Conservation (phyloP, 139 green algal species). For the Tetraselmis striata region DNA sequence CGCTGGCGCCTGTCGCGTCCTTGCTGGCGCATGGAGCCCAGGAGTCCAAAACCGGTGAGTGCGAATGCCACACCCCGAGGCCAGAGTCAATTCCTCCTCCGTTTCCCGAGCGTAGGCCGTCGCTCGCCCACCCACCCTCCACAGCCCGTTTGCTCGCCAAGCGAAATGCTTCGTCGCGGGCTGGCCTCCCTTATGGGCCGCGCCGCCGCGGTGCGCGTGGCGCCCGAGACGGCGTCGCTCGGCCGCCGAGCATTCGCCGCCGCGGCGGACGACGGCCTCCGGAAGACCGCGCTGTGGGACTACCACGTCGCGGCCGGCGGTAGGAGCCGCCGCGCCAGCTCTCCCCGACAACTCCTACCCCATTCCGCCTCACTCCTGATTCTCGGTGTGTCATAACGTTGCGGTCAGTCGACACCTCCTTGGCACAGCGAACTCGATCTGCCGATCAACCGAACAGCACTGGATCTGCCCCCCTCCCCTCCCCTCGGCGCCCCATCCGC, state of each 20-base stretch:
- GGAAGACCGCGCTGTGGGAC: slow-evolving; percentile 87
- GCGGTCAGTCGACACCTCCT: not conserved
- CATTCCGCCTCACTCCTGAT: too few species aligned
- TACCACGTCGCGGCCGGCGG: slow-evolving; percentile 80
- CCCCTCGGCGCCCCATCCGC: not conserved
- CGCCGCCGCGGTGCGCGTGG: not conserved
- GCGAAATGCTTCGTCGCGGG: not conserved
- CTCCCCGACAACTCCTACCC: too few species aligned
- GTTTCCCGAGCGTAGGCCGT: too few species aligned
- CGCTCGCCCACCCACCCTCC: too few species aligned
- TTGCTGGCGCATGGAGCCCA: too few species aligned
- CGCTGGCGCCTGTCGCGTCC: too few species aligned
- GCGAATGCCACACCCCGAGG: too few species aligned
- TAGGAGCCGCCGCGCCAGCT: slow-evolving; percentile 22
- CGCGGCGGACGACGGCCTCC: slow-evolving; percentile 33
- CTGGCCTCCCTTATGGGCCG: not conserved
- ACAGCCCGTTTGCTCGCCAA: too few species aligned
- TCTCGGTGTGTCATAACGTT: not conserved
- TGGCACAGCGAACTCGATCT: not conserved
- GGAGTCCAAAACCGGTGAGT: too few species aligned
- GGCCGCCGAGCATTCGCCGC: not conserved
- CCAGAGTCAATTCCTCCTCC: too few species aligned
- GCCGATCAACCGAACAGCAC: too few species aligned
- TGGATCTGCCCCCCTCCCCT: not conserved
- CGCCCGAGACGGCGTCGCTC: not conserved